Evolutionary conservation across 345 rosid genomes (phyloP), one percentile per base, ranked within the genome.

Genomic region (Acer yangbiense): DNA sequence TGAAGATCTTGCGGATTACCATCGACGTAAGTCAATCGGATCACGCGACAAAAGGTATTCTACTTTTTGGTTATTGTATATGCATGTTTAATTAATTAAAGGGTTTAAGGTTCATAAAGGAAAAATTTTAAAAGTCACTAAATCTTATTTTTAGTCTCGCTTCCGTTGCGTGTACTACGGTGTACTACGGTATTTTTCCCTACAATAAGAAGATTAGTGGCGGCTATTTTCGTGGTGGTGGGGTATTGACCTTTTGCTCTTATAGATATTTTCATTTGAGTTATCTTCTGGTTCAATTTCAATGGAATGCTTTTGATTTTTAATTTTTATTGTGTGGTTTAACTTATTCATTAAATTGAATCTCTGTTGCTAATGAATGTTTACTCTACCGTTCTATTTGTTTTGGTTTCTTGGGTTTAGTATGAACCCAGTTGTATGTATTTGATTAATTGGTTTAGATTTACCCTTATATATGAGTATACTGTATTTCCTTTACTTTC

Each of bases 221-320:
- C 25, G 94, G 93, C 76, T 96, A 69, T 83, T 72, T 83, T 73
- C 85, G 76, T 16, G 95, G 97, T 35, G 54, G 44, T 66, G 99
- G 97, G 90, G 97, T 96, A 87, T 46, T 23, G 18, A 35, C 60
- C 21, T 74, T 23, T 68, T 60, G 39, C 27, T 73, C n/a, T n/a
- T 9, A 65, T n/a, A n/a, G 39, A 32, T 32, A 32, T 32, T 32
- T 62, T 16, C 57, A 62, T 52, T 43, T 35, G 27, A 43, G 17
- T 44, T 7, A 17, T 32, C 39, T 32, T 32, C 10, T 67, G 39
- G 39, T 74, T 71, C 68, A 73, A 6, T 13, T 50, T 16, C 16
- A 23, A 29, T 35, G 27, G 52, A 16, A 57, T 54, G 61, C 60
- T 20, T 52, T 70, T 70, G 60, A 48, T 16, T 48, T 48, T 12